Conservation (phyloP, 331 rosid genomes). For the Phaseolus coccineus region DNA sequence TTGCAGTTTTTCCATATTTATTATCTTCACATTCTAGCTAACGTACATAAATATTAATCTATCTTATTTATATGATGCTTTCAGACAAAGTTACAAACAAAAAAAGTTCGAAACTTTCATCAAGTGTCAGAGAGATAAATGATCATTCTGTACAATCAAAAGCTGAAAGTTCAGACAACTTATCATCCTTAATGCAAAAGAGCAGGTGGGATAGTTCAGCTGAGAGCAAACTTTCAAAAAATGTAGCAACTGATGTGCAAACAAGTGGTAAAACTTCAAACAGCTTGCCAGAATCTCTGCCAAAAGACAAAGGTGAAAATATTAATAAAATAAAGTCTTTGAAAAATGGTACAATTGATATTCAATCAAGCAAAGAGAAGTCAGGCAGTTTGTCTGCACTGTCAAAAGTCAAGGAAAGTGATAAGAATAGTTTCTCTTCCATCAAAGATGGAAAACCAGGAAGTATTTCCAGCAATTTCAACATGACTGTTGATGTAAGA, state of each 20-base stretch:
- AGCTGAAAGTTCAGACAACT: slow-evolving; percentile 54
- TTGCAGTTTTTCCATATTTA: background rate
- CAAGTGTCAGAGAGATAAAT: slow-evolving; percentile 49
- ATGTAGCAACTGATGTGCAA: slow-evolving; percentile 35
- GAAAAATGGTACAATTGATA: slow-evolving; percentile 44
- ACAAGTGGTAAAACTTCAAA: slow-evolving; percentile 48
- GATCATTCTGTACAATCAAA: slow-evolving; percentile 45
- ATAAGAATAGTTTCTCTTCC: slow-evolving; percentile 55
- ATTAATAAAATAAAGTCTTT: slow-evolving; percentile 44
- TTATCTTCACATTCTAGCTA: slow-evolving; percentile 24
- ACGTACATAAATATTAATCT: slow-evolving; percentile 21
- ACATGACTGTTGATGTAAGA: slow-evolving; percentile 55
- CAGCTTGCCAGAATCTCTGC: slow-evolving; percentile 41
- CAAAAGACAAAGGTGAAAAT: slow-evolving; percentile 40
- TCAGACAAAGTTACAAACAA: slow-evolving; percentile 57
- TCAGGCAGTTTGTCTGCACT: slow-evolving; percentile 50
- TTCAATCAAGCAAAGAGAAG: slow-evolving; percentile 54
- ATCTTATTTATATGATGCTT: slow-evolving; percentile 40
- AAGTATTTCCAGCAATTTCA: slow-evolving; percentile 57
- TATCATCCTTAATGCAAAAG: slow-evolving; percentile 50
- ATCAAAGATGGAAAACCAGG: slow-evolving; percentile 54
- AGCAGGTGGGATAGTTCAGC: slow-evolving; percentile 44
- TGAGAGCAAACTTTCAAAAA: slow-evolving; percentile 44
- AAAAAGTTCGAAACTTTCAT: slow-evolving; percentile 54
- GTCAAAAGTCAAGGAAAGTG: slow-evolving; percentile 54